phyloP scores from a whole-genome alignment of 805 yeast species.

The Hemisphaericaspora nanyangensis region DNA sequence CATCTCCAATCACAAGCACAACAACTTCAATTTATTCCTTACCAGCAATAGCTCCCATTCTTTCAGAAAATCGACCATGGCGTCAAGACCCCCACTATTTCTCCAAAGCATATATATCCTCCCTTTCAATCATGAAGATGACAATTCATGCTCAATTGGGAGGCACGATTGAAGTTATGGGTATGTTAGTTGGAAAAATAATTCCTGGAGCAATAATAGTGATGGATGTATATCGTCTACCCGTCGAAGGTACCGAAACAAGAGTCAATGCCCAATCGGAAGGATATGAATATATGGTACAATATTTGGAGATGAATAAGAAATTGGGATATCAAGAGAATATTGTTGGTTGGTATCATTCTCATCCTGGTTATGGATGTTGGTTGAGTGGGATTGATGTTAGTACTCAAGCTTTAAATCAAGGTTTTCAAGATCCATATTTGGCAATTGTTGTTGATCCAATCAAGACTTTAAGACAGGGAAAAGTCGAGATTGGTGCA shows the following conservation, averaged over 20 bases:
- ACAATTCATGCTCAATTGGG: conserved; percentile 77
- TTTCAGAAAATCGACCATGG: conserved; percentile 46
- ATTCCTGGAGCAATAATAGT: conserved; percentile 56
- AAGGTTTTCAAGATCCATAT: conserved; percentile 87
- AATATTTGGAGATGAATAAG: conserved; percentile 56
- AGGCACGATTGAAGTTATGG: conserved; percentile 90
- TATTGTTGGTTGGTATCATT: conserved; percentile 95
- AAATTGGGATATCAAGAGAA: conserved; percentile 46
- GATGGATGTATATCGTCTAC: conserved; percentile 79
- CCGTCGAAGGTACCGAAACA: conserved; percentile 95
- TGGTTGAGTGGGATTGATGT: conserved; percentile 95
- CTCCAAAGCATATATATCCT: conserved; percentile 58
- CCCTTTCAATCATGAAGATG: conserved; percentile 73
- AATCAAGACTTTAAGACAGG: conserved; percentile 55
- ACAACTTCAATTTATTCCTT: conserved; percentile 1
- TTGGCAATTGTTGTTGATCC: conserved; percentile 89
- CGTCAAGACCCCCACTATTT: conserved; percentile 55
- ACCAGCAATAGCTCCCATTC: conserved; percentile 6
- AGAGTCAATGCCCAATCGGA: conserved; percentile 92
- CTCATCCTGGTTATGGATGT: conserved; percentile 97
- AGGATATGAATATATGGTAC: conserved; percentile 93
- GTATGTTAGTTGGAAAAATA: conserved; percentile 82
- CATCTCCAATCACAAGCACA: no score
- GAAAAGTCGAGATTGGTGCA: conserved; percentile 80
- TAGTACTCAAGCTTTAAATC: conserved; percentile 81